phyloP scores from a whole-genome alignment of 2,329 filamentous ascomycete genomes.

The Penicillium sumatraense region DNA sequence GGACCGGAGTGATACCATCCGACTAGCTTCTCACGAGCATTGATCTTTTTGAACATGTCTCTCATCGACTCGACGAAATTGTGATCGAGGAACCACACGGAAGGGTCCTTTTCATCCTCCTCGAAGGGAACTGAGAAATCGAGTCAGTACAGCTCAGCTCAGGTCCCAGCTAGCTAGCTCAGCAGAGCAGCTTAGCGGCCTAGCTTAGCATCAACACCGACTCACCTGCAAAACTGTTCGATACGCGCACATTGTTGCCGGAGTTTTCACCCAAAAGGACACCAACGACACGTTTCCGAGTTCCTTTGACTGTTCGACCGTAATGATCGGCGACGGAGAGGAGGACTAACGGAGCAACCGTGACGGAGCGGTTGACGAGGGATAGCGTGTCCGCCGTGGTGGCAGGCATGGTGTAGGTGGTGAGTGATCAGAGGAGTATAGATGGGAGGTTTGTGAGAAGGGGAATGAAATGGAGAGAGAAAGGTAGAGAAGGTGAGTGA shows the following conservation, averaged over 20 bases:
- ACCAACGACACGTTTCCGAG: conserved; percentile 86
- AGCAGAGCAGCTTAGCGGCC: too few species aligned
- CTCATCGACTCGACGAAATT: conserved; percentile 99
- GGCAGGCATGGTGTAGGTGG: conserved; percentile 81
- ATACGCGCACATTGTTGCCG: conserved; percentile 93
- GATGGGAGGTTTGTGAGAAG: too few species aligned
- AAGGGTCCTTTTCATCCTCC: conserved; percentile 97
- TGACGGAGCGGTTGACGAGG: conserved; percentile 91
- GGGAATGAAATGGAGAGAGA: not conserved
- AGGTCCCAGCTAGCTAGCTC: too few species aligned
- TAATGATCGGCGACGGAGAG: conserved; percentile 98
- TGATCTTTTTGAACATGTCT: conserved; percentile 99
- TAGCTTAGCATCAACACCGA: not conserved
- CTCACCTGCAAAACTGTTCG: conserved; percentile 96
- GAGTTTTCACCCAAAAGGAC: conserved; percentile 95
- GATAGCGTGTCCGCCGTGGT: conserved; percentile 96
- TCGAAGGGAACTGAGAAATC: conserved; percentile 81
- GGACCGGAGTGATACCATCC: conserved; percentile 99
- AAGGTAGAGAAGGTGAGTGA: conserved; percentile 5
- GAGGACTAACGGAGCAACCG: conserved; percentile 95
- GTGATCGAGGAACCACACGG: conserved; percentile 98
- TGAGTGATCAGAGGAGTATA: too few species aligned
- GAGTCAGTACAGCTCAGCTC: conserved; percentile 39
- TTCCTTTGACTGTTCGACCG: conserved; percentile 89
- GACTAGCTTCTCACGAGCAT: conserved; percentile 97